Evolutionary conservation across 441 rosid species (phyloP).

Genomic region (Corymbia calophylla): DNA sequence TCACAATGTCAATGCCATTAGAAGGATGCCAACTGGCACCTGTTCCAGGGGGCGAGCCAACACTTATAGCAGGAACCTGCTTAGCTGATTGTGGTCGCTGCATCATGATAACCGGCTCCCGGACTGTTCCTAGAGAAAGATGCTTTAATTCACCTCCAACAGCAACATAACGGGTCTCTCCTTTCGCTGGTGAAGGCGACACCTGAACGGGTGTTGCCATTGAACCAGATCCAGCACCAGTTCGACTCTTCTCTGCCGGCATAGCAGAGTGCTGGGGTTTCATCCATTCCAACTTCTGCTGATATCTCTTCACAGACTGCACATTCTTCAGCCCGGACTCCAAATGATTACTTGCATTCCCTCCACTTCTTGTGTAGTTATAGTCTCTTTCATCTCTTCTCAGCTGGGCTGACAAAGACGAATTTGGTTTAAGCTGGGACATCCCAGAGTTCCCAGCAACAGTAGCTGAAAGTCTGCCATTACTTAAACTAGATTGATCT

Average conservation of each 20-base stretch:
- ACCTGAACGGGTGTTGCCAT: conserved; percentile 54
- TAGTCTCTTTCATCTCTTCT: conserved; percentile 63
- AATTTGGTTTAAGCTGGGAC: conserved; percentile 28
- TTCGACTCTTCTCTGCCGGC: conserved; percentile 56
- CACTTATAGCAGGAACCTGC: conserved; percentile 37
- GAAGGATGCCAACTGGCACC: conserved; percentile 44
- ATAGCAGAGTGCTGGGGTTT: conserved; percentile 48
- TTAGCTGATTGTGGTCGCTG: conserved; percentile 65
- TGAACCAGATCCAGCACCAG: conserved; percentile 37
- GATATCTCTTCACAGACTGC: conserved; percentile 54
- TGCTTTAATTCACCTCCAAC: conserved; percentile 48
- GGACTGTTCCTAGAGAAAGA: conserved; percentile 32
- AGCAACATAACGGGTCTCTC: conserved; percentile 39
- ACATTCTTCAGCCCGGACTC: conserved; percentile 36
- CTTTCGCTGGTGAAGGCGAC: conserved; percentile 38
- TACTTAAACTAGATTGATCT: conserved; percentile 34
- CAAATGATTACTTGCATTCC: conserved; percentile 16
- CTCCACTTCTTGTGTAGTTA: conserved; percentile 44
- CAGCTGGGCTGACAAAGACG: conserved; percentile 28
- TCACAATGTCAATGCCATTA: conserved; percentile 36
- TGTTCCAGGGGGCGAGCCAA: conserved; percentile 49
- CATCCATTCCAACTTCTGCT: conserved; percentile 56
- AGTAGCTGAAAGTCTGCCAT: conserved; percentile 25
- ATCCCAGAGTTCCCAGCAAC: conserved; percentile 29
- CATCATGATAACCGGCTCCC: conserved; percentile 67